These are phyloP conservation scores for Coemansia sp. DNA, from an alignment of 192 early-diverging fungal genomes.

Conservation along the genomic window DNA sequence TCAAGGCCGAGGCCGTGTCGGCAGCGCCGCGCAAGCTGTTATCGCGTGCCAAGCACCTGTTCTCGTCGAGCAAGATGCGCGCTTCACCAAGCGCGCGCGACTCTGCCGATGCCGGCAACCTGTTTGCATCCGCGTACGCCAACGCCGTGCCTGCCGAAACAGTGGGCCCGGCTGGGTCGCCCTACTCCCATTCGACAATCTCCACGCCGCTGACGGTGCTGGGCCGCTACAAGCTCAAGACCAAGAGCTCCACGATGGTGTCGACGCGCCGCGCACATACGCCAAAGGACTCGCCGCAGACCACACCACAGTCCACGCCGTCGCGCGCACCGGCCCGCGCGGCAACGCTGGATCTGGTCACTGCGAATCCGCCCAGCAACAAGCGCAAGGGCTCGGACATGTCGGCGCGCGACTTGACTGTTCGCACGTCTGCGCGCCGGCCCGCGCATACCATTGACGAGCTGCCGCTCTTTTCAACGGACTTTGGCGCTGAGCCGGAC, in stretches of 20 bases:
- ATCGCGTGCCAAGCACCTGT: constrained; percentile 48
- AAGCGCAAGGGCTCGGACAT: constrained; percentile 22
- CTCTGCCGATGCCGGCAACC: constrained; percentile 9
- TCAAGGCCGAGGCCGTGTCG: constrained; percentile 38
- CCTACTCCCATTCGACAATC: constrained; percentile 41
- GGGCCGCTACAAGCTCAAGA: constrained; percentile 51
- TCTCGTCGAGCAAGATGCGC: constrained; percentile 36
- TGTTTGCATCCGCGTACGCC: constrained; percentile 44
- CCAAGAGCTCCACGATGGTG: constrained; percentile 34
- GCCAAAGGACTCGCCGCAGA: constrained; percentile 5
- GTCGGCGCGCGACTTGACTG: constrained; percentile 1
- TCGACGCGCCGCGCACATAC: constrained; percentile 32
- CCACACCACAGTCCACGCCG: not conserved
- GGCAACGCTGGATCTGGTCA: not conserved
- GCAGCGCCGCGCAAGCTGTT: constrained; percentile 49
- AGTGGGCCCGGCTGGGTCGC: constrained; percentile 32
- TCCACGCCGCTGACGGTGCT: constrained; percentile 45
- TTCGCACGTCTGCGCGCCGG: not conserved
- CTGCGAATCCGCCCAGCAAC: constrained; percentile 5
- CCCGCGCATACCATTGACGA: constrained; percentile 39
- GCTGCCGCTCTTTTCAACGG: constrained; percentile 29
- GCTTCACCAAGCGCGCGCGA: constrained; percentile 12
- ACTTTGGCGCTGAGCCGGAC: constrained; percentile 13
- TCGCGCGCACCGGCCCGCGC: not conserved
- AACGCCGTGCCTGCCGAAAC: constrained; percentile 34